Base-by-base conservation (phyloP, 2,329 filamentous ascomycete genomes). In the Biscogniauxia sp. region DNA sequence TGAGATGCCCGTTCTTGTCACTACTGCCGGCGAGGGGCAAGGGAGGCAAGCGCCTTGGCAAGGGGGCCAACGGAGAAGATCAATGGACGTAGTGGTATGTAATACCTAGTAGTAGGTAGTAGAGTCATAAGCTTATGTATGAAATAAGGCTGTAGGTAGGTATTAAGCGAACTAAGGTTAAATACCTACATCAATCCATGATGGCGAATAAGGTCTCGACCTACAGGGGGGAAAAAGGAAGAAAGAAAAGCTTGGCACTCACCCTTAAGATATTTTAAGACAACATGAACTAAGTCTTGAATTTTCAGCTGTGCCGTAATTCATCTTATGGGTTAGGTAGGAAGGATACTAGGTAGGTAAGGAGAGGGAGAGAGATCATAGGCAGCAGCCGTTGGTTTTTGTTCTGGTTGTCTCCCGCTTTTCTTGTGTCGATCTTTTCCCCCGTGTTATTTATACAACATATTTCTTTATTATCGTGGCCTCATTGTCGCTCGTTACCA, bases 401-500 rank as follows among this genome's bases (percentile, higher is more conserved):
- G 23, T 20, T 51, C 20, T 17, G 2, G 6, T 17, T 54, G 41
- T 55, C 54, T 59, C 51, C 26, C 55, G 20, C 54, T 20, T 58
- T 60, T 54, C 59, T 63, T 19, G 11, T 17, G 57, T 60, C 54
- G 56, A 58, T 63, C 53, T 23, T 61, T 59, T 58, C 57, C 41
- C 53, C 57, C 57, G 56, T 57, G 59, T 23, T 23, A 23, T 51
- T 58, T 41, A 51, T 49, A 54, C 45, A 28, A 55, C 26, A 57
- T 54, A 53, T 57, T 58, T 23, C 50, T 20, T 45, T n/a, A 45
- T 45, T 45, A 5, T 28, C 45, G 56, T 60, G 55, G 61, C 60
- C 55, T 62, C 57, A 32, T 13, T 32, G 64, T 69, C 67, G 28
- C 54, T 69, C 66, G 61, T 67, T 69, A 49, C 61, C 53, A 50